Evolutionary conservation across 148 eudicot genomes (phyloP), one percentile per base, ranked within the genome.

Genomic region (Cornus florida): DNA sequence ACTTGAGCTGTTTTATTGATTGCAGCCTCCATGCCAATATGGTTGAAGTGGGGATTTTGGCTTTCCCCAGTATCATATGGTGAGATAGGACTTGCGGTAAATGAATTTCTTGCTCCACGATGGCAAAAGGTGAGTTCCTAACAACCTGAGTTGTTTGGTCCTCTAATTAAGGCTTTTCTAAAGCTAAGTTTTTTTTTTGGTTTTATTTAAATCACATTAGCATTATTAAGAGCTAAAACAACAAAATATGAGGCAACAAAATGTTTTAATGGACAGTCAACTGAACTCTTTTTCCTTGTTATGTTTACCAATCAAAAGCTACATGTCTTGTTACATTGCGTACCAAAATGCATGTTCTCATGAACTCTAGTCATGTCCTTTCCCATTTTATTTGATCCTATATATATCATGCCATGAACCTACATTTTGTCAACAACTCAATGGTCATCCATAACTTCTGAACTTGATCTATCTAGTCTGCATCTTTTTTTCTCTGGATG

Each of bases 31-130:
- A 84, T 94, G 93, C 98, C 98, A 24, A 73, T 48, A 64, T 94
- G 98, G 98, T 83, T 92, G 78, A 82, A 80, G 50, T 92, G 98
- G 98, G 92, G 88, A 69, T 92, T 90, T 80, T 94, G 97, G 98
- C 74, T 83, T 76, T 85, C 86, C 16, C 98, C 93, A 4, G 70
- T 94, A 20, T 80, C 97, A 71, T 94, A 94, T 81, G 97, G 88
- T 33, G 91, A 92, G 88, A 83, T 91, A 71, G 98, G 93, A 71
- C 88, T 92, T 24, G 68, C 94, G 66, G 78, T 88, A 19, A 94
- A 94, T 79, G 98, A 94, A 84, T 92, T 94, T 85, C 86, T 82
- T 60, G 89, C 95, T 81, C 91, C 92, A 67, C 80, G 98, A 74
- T 94, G 98, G 98, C 85, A 91, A 67, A 91, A 88, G 88, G 93